phyloP scores from a whole-genome alignment of 257 asterid species.

The Leonotis leonurus region DNA sequence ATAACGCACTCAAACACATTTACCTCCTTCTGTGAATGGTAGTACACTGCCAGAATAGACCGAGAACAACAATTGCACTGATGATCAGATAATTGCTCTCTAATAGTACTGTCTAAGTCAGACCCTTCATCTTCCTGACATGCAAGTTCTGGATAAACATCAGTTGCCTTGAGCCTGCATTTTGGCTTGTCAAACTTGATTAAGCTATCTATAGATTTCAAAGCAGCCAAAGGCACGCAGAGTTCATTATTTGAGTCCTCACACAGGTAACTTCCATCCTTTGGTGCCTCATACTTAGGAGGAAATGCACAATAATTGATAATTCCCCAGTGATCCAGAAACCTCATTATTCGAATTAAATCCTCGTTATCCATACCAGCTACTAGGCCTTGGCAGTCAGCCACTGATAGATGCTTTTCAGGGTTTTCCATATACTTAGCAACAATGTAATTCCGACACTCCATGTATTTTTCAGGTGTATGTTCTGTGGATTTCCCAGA shows the following conservation, averaged over 20 bases:
- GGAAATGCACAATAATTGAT: conserved; percentile 81
- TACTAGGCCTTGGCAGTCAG: conserved; percentile 64
- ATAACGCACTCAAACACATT: neutral
- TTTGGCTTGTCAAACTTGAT: conserved; percentile 89
- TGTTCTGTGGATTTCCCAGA: conserved; percentile 78
- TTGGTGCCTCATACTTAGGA: conserved; percentile 39
- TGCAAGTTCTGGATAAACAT: conserved; percentile 71
- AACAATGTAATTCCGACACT: conserved; percentile 71
- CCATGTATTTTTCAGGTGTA: conserved; percentile 92
- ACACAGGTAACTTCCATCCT: conserved; percentile 50
- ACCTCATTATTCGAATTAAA: conserved; percentile 67
- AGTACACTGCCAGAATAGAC: conserved; percentile 49
- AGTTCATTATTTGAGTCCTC: conserved; percentile 81
- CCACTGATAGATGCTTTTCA: conserved; percentile 53
- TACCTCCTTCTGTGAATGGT: conserved; percentile 98
- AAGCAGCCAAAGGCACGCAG: conserved; percentile 71
- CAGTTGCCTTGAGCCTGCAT: conserved; percentile 67
- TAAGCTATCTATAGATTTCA: conserved; percentile 88
- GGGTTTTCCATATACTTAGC: conserved; percentile 94
- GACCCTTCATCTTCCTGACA: conserved; percentile 36
- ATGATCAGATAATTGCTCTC: conserved; percentile 66
- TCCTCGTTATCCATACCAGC: conserved; percentile 63
- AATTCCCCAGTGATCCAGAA: conserved; percentile 98
- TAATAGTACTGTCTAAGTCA: conserved; percentile 61
- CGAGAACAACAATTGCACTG: conserved; percentile 67